Base-by-base conservation (phyloP, 2,329 filamentous ascomycete genomes). In the Sarocladium oryzae region DNA sequence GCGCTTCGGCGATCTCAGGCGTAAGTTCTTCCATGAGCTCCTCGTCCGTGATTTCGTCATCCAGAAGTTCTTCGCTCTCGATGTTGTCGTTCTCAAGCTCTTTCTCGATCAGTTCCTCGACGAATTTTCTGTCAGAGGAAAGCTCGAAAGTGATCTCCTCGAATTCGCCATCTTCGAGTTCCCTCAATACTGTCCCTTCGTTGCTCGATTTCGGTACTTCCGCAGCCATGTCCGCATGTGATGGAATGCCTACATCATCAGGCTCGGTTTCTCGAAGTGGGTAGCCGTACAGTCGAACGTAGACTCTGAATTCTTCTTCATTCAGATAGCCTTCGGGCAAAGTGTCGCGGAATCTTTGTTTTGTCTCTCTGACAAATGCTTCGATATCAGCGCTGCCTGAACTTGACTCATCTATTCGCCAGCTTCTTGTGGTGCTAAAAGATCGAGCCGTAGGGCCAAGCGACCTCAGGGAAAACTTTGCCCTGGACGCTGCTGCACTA, bases 241-340 rank as follows among this genome's bases (percentile, higher is more conserved):
- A 69, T 54, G 72, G 68, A 54, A 71, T 76, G 23, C 69, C 81
- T 3, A 82, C 74, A 64, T 86, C 80, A 52, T 84, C 82, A 1
- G 78, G 75, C 7, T 61, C 66, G 2, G 81, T 85, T 50, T 79
- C 75, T 37, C 83, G 76, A 55, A 88, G 64, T 2, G 90, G 89
- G 30, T 84, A 75, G 1, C 91, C 92, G 64, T 93, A 96, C 15
- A 95, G 70, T 56, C 89, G 77, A 62, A 86, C 82, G 66, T 95
- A 96, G 1, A 95, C 70, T 45, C 71, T 72, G 60, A 86, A 84
- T 65, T 96, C 90, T 50, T 86, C 79, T 1, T 77, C 74, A 30
- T 75, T 82, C 49, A 96, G 67, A 58, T 88, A 81, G 30, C 78
- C 83, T 28, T 82, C 79, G 0, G 91, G 91, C 21, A 96, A 68